Percentiles rank a stretch among this genome's conserved stretches.
phyloP scores from a whole-genome alignment of 192 early-diverging fungal genomes.

The Paraglomus brasilianum region DNA sequence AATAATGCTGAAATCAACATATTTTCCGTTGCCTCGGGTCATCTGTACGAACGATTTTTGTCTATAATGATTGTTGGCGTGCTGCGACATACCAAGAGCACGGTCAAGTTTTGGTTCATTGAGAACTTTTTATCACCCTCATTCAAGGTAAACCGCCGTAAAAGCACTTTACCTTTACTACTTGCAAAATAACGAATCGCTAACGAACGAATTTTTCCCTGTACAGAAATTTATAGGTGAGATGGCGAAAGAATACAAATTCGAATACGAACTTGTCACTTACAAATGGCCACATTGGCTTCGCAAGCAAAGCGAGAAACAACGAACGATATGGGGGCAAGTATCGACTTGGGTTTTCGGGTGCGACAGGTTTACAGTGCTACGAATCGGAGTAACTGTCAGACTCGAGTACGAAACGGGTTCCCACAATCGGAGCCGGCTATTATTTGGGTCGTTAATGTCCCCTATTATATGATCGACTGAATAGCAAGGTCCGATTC shows the following conservation, averaged over 20 bases:
- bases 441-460: no score
- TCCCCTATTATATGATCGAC: no score
- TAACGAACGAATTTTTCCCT: neutral
- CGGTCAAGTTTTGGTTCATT: conserved; percentile 98
- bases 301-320: conserved; percentile 87
- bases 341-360: neutral
- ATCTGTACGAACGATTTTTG: conserved; percentile 96
- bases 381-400: neutral
- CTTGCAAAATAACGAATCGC: neutral
- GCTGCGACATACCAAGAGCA: conserved; percentile 79
- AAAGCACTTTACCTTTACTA: neutral
- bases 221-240: conserved; percentile 80
- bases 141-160: conserved; percentile 68
- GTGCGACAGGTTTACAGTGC: no score
- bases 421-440: no score
- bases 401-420: no score
- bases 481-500: no score
- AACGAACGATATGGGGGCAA: conserved; percentile 94
- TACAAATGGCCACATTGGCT: conserved; percentile 99
- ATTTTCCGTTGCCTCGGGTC: conserved; percentile 97
- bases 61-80: conserved; percentile 97
- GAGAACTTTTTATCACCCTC: conserved; percentile 96
- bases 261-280: conserved; percentile 95
- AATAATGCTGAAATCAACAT: conserved; percentile 77
- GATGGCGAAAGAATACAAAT: conserved; percentile 81